Percentiles rank a stretch among this genome's conserved stretches.
phyloP scores from a whole-genome alignment of 352 stramenopile genomes.

The Phytophthora tentaculata region DNA sequence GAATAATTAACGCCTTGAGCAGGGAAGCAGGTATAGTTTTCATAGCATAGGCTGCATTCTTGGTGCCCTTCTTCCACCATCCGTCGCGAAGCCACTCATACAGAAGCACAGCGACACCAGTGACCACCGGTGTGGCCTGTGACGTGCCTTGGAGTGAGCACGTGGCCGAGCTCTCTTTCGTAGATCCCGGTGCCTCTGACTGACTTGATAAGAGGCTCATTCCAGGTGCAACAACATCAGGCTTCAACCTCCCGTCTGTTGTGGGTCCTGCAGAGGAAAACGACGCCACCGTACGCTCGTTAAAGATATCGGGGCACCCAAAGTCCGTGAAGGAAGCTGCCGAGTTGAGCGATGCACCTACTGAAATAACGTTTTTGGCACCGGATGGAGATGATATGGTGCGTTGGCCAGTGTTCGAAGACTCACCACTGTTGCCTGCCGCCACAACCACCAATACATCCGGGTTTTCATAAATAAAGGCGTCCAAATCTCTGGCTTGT shows the following conservation, averaged over 20 bases:
- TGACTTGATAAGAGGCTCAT: slow-evolving; percentile 82
- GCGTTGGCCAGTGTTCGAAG: slow-evolving; percentile 47
- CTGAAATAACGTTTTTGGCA: slow-evolving; percentile 87
- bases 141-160: slow-evolving; percentile 83
- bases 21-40: slow-evolving; percentile 66
- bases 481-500: slow-evolving; percentile 79
- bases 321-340: slow-evolving; percentile 56
- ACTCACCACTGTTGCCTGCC: slow-evolving; percentile 89
- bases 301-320: slow-evolving; percentile 68
- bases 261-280: slow-evolving; percentile 88
- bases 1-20: slow-evolving; percentile 83
- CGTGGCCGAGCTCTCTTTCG: slow-evolving; percentile 55
- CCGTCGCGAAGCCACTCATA: slow-evolving; percentile 83
- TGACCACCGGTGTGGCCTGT: slow-evolving; percentile 78
- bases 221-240: slow-evolving; percentile 86
- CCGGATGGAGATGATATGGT: slow-evolving; percentile 85
- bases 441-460: slow-evolving; percentile 88
- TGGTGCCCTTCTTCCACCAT: slow-evolving; percentile 74
- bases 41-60: slow-evolving; percentile 64
- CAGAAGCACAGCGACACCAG: slow-evolving; percentile 73
- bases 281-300: slow-evolving; percentile 75
- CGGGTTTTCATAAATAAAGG: slow-evolving; percentile 86
- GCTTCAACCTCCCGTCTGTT: slow-evolving; percentile 85
- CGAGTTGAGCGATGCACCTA: slow-evolving; percentile 77
- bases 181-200: slow-evolving; percentile 62